A percentile compares a stretch with the other conserved stretches of the same genome.
Evolutionary conservation across 345 rosid species (phyloP).

Genomic region (Turritis glabra): DNA sequence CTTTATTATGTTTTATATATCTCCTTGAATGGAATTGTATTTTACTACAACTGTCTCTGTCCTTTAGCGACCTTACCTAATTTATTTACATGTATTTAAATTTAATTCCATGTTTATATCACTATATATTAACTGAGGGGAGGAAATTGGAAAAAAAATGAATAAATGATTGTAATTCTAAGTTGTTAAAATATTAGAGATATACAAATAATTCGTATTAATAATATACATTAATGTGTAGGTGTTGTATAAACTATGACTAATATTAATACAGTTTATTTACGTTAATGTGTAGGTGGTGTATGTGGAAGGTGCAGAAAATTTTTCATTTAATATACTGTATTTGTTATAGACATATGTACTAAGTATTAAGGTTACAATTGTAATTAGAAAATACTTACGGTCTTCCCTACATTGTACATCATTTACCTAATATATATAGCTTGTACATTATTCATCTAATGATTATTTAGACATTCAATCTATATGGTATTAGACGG

Average conservation of each 20-base stretch:
- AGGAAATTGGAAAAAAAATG: neutral
- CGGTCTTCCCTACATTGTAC: no score
- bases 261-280: neutral
- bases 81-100: neutral
- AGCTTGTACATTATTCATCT: no score
- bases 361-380: no score
- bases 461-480: no score
- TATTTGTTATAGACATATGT: no score
- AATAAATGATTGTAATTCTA: neutral
- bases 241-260: neutral
- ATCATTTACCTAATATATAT: no score
- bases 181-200: neutral
- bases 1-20: neutral
- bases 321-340: no score
- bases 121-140: neutral
- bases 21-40: neutral
- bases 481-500: no score
- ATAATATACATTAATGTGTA: neutral
- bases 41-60: neutral
- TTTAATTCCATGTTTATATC: neutral
- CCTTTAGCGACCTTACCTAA: neutral
- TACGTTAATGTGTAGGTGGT: no score
- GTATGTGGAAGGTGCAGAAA: no score
- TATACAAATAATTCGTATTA: neutral
- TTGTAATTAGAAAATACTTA: no score